A percentile compares a stretch with the other conserved stretches of the same genome.
Evolutionary conservation across 1,284 basidiomycete genomes (phyloP).

Genomic region (Lentinus polychrous): DNA sequence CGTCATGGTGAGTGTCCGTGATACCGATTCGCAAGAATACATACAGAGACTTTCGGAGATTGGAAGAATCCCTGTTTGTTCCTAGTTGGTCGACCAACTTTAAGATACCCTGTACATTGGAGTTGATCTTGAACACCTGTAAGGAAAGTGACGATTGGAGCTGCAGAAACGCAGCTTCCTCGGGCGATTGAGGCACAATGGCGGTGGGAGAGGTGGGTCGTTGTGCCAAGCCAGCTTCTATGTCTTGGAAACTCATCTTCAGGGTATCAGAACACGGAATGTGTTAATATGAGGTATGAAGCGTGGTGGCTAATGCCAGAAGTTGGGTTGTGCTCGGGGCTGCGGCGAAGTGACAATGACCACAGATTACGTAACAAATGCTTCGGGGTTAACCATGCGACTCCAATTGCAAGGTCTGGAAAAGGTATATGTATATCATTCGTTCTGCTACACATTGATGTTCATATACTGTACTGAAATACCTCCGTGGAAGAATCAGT

Average conservation of each 20-base stretch:
- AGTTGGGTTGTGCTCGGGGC: background rate
- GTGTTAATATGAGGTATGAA: background rate
- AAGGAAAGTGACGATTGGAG: slow-evolving; percentile 86
- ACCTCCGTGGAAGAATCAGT: no score
- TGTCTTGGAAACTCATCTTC: slow-evolving; percentile 74
- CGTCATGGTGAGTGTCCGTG: background rate
- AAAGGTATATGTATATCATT: no score
- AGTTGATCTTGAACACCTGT: slow-evolving; percentile 98
- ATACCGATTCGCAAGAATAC: slow-evolving; percentile 24
- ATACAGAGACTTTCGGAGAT: slow-evolving; percentile 74
- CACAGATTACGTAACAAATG: background rate
- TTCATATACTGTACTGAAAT: no score
- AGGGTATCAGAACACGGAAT: background rate
- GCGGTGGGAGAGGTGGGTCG: slow-evolving; percentile 34
- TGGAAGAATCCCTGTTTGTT: slow-evolving; percentile 67
- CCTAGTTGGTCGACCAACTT: slow-evolving; percentile 91
- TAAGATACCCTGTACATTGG: slow-evolving; percentile 92
- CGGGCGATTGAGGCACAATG: slow-evolving; percentile 42
- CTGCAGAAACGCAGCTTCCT: slow-evolving; percentile 68
- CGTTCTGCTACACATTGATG: no score
- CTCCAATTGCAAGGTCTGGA: no score
- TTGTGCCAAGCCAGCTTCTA: slow-evolving; percentile 56
- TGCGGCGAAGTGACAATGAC: background rate
- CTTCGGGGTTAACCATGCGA: no score
- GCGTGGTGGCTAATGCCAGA: background rate